These are phyloP conservation scores for Alternaria solani DNA, from an alignment of 2,329 filamentous ascomycete genomes.

Conservation along the genomic window DNA sequence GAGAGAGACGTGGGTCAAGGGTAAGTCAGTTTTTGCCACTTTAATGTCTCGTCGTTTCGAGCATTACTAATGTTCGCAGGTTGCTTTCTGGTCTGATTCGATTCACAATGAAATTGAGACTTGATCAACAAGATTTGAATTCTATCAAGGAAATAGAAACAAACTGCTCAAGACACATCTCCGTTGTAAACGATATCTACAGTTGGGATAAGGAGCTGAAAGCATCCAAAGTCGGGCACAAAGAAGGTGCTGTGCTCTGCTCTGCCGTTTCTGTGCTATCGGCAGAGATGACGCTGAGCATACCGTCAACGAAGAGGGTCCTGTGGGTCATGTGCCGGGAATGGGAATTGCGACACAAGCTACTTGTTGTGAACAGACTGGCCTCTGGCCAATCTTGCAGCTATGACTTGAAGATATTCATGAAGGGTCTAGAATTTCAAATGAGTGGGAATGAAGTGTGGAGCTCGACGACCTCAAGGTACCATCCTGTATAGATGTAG, in stretches of 20 bases:
- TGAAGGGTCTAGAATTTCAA: conserved; percentile 48
- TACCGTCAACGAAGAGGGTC: conserved; percentile 38
- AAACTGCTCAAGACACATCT: conserved; percentile 52
- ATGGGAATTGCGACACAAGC: conserved; percentile 41
- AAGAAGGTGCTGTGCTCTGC: conserved; percentile 45
- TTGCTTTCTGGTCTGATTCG: background rate
- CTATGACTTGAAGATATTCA: conserved; percentile 23
- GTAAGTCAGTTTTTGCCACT: conserved; percentile 21
- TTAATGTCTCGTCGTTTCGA: background rate
- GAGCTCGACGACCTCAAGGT: conserved; percentile 36
- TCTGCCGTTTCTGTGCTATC: conserved; percentile 44
- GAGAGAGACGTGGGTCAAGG: background rate
- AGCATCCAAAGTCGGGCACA: conserved; percentile 14
- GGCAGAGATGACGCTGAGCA: conserved; percentile 30
- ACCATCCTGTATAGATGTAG: background rate
- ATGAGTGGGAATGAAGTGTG: conserved; percentile 49
- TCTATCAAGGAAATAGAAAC: conserved; percentile 37
- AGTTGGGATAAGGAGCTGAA: conserved; percentile 53
- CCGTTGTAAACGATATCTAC: conserved; percentile 55
- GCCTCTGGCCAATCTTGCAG: conserved; percentile 1
- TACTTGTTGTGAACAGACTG: conserved; percentile 7
- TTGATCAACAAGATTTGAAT: conserved; percentile 32
- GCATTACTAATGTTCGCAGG: background rate
- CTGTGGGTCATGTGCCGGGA: conserved; percentile 44
- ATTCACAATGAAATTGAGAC: background rate